Percentiles rank a stretch among this genome's conserved stretches.
phyloP scores from a whole-genome alignment of 164 flowering plant species.

The Nelumbo lutea region DNA sequence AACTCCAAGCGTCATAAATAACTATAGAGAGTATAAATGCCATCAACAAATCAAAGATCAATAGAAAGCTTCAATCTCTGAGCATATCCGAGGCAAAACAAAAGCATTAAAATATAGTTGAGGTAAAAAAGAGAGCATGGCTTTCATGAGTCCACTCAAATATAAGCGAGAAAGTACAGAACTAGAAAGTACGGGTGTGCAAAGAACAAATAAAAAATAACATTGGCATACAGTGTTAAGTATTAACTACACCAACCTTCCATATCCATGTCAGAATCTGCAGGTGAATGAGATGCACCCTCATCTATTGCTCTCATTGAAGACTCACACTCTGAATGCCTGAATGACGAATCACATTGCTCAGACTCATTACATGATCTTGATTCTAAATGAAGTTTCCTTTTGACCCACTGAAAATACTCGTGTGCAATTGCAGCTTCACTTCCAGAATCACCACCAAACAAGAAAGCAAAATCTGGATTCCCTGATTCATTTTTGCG shows the following conservation, averaged over 20 bases:
- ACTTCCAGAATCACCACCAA: slow-evolving; percentile 61
- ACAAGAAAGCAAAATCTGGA: slow-evolving; percentile 44
- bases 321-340: slow-evolving; percentile 16
- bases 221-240: neutral
- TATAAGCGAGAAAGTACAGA: too few species aligned
- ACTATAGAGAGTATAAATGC: too few species aligned
- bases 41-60: too few species aligned
- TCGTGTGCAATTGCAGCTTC: slow-evolving; percentile 48
- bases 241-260: slow-evolving; percentile 54
- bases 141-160: too few species aligned
- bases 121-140: too few species aligned
- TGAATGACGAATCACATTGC: slow-evolving; percentile 10
- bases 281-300: slow-evolving; percentile 31
- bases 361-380: slow-evolving; percentile 7
- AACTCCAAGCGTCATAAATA: neutral
- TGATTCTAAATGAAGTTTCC: slow-evolving; percentile 22
- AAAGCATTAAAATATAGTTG: neutral
- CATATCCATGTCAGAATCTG: slow-evolving; percentile 91
- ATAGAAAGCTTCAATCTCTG: neutral
- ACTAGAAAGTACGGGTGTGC: neutral
- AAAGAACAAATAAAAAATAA: neutral
- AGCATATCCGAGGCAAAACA: neutral
- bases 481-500: slow-evolving; percentile 34
- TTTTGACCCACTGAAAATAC: slow-evolving; percentile 51
- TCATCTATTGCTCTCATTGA: slow-evolving; percentile 14